Evolutionary conservation across 345 rosid genomes (phyloP), one percentile per base, ranked within the genome.

Genomic region (Noccaea caerulescens): DNA sequence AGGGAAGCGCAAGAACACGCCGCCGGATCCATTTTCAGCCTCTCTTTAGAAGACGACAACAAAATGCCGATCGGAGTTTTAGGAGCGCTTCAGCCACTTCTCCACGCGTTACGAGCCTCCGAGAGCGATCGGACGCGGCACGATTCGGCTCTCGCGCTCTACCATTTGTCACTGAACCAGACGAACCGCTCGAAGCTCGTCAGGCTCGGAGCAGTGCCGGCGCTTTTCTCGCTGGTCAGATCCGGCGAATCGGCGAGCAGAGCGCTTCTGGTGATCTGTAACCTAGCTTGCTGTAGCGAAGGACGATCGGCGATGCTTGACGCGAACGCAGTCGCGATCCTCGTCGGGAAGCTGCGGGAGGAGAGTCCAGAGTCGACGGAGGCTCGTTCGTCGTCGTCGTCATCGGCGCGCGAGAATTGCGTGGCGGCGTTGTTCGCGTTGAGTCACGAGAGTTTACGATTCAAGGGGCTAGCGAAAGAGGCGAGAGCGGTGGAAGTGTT

Each of bases 1-100:
- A 73, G 70, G 0, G 96, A 93, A 56, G 83, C 97, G 7, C 90
- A 85, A 51, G 91, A 87, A 41, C 98, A 87, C 68, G 97, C 97
- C 0, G 83, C 90, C 0, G 98, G 96, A 2, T 84, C 87, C 1
- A 52, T 93, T 0, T 93, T 93, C 51, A 90, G 98, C 41, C 72
- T 93, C n/a, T 85, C 97, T 10, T 62, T 90, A 2, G 96, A 93
- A 41, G 92, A 90, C 44, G 86, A 86, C 49, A 93, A 86, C 68
- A 88, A 86, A 80, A 86, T 79, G 79, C 93, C 96, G 1, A 87
- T 93, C 6, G 97, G 92, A 5, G 97, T 87, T 1, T 67, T 93
- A 20, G 97, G 98, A 16, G 98, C 93, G 30, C 72, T 93, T 70
- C 88, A 84, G 38, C 93, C 97, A 6, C 69, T 93, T 18, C 68